These are phyloP conservation scores for Talaromyces albobiverticillius DNA, from an alignment of 2,329 filamentous ascomycete species.

Conservation along the genomic window DNA sequence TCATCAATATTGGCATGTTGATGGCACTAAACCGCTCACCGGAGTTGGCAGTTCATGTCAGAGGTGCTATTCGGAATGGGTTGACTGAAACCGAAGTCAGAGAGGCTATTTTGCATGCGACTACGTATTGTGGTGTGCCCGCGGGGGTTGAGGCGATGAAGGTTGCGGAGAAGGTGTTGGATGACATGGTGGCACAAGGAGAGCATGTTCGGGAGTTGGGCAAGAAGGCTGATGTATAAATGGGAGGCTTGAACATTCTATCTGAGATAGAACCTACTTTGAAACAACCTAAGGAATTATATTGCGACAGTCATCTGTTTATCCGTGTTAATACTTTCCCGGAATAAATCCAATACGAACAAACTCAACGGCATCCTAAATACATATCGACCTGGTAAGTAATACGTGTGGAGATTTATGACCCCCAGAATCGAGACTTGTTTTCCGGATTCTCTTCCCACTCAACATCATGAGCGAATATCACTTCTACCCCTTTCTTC, in stretches of 20 bases:
- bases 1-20: conserved; percentile 65
- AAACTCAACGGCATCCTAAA: too few species aligned
- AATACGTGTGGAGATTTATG: too few species aligned
- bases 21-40: conserved; percentile 59
- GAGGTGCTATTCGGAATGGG: conserved; percentile 63
- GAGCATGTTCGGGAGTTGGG: conserved; percentile 27
- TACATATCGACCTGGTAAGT: too few species aligned
- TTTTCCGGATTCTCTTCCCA: conserved; percentile 23
- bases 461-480: conserved; percentile 31
- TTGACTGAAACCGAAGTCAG: conserved; percentile 61
- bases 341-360: too few species aligned
- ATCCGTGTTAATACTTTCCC: too few species aligned
- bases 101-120: conserved; percentile 54
- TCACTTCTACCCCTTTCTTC: conserved; percentile 24
- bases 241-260: too few species aligned
- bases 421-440: conserved; percentile 2
- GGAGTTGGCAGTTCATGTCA: conserved; percentile 61
- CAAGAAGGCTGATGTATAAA: conserved; percentile 10
- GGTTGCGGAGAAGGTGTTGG: conserved; percentile 49
- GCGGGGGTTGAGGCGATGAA: conserved; percentile 56
- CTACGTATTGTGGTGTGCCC: conserved; percentile 54
- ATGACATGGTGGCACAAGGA: conserved; percentile 50
- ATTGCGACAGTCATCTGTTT: too few species aligned
- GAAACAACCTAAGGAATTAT: too few species aligned
- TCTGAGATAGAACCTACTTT: too few species aligned